Percentiles rank a stretch among this genome's conserved stretches.
Evolutionary conservation across 2,329 filamentous ascomycete genomes (phyloP).

Genomic region (Cadophora luteo-olivacea): DNA sequence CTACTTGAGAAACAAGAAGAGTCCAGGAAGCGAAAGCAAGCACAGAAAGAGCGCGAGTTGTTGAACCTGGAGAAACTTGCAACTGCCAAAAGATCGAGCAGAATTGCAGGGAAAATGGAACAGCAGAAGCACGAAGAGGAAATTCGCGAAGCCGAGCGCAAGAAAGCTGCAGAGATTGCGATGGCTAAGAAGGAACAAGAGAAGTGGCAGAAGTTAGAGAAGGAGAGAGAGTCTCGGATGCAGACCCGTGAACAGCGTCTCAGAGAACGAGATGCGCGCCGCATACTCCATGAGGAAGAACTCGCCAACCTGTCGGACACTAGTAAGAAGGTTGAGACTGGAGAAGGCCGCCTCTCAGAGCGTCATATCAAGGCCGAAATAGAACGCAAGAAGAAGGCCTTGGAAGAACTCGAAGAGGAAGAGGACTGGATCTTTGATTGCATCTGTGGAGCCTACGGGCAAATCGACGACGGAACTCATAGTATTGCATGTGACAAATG

Average conservation of each 20-base stretch:
- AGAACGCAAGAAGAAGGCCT: constrained; percentile 77
- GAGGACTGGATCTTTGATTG: constrained; percentile 97
- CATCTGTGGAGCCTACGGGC: constrained; percentile 86
- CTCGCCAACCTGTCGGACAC: constrained; percentile 80
- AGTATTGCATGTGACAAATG: constrained; percentile 94
- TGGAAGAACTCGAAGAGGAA: constrained; percentile 70
- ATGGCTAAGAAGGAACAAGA: constrained; percentile 73
- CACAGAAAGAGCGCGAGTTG: constrained; percentile 77
- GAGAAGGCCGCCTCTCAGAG: constrained; percentile 72
- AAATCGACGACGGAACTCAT: constrained; percentile 93
- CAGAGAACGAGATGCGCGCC: constrained; percentile 83
- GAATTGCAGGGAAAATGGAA: constrained; percentile 83
- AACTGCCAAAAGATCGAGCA: constrained; percentile 91
- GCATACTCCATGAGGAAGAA: constrained; percentile 84
- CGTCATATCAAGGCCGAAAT: constrained; percentile 83
- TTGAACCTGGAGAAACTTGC: constrained; percentile 84
- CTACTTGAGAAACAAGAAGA: constrained; percentile 82
- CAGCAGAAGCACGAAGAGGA: constrained; percentile 77
- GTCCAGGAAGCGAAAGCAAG: constrained; percentile 72
- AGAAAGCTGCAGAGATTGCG: constrained; percentile 66
- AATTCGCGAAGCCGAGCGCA: constrained; percentile 72
- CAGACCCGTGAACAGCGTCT: constrained; percentile 86
- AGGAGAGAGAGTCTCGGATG: constrained; percentile 79
- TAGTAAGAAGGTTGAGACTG: constrained; percentile 63
- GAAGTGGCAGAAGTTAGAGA: constrained; percentile 63